Conservation (phyloP, 345 rosid species). For the Salix suchowensis region DNA sequence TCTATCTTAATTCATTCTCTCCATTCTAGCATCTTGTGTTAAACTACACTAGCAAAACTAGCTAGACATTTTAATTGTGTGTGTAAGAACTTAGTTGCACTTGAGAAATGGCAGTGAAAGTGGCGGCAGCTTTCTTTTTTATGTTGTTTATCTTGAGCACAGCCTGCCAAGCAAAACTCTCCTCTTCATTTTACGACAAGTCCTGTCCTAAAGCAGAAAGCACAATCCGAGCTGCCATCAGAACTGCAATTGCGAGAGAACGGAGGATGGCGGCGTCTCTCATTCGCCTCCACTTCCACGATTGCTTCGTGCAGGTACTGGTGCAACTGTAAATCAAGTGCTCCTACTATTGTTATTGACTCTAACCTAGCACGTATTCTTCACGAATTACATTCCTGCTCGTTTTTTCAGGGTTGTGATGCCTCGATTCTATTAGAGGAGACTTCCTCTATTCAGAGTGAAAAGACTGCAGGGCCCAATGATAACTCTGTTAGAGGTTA, state of each 20-base stretch:
- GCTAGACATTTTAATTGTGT: not conserved
- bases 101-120: not conserved
- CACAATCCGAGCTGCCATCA: slow-evolving; percentile 8
- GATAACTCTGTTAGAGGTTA: slow-evolving; percentile 10
- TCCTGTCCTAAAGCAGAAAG: slow-evolving; percentile 15
- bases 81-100: not conserved
- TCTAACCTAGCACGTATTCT: not conserved
- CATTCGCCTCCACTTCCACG: slow-evolving; percentile 15
- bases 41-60: too few species aligned
- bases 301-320: slow-evolving; percentile 17
- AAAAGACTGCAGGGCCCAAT: slow-evolving; percentile 9
- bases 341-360: not conserved
- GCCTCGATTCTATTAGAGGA: slow-evolving; percentile 22
- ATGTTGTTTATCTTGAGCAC: not conserved
- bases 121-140: not conserved
- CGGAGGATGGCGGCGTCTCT: slow-evolving; percentile 22
- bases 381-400: not conserved
- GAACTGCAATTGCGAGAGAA: slow-evolving; percentile 3
- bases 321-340: not conserved
- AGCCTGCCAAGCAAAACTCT: slow-evolving; percentile 3
- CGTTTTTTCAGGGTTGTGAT: slow-evolving; percentile 20
- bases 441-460: slow-evolving; percentile 5
- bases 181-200: not conserved
- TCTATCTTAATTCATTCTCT: too few species aligned
- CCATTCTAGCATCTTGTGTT: too few species aligned